Evolutionary conservation across 2,329 filamentous ascomycete species (phyloP).

Genomic region (Pseudopithomyces maydicus): DNA sequence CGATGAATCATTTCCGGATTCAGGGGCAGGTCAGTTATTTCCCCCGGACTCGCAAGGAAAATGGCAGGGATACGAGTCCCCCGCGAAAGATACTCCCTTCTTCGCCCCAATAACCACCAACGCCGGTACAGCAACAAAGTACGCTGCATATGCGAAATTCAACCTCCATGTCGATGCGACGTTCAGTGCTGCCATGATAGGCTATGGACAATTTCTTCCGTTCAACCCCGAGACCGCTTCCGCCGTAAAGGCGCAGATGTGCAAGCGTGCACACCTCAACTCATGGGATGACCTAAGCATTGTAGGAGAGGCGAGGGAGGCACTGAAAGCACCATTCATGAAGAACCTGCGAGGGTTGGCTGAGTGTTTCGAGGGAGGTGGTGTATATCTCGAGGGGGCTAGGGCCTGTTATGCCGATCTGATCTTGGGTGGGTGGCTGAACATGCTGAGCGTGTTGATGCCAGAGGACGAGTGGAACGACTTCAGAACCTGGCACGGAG

Average conservation of each 20-base stretch:
- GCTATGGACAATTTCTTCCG: constrained; percentile 52
- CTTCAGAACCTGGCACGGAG: constrained; percentile 55
- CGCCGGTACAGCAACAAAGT: constrained; percentile 41
- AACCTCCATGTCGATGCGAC: constrained; percentile 61
- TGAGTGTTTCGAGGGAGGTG: constrained; percentile 46
- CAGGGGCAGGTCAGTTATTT: constrained; percentile 55
- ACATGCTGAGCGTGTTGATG: constrained; percentile 51
- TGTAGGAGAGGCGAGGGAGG: constrained; percentile 46
- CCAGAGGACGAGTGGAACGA: constrained; percentile 55
- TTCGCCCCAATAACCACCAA: constrained; percentile 42
- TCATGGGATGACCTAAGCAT: constrained; percentile 52
- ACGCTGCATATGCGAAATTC: constrained; percentile 48
- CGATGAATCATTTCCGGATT: constrained; percentile 56
- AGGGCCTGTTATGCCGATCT: constrained; percentile 60
- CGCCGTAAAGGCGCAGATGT: constrained; percentile 53
- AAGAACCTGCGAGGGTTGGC: constrained; percentile 50
- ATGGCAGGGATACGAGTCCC: constrained; percentile 49
- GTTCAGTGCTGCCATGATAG: constrained; percentile 54
- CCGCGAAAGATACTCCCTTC: constrained; percentile 27
- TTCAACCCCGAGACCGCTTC: constrained; percentile 58
- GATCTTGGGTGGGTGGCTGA: constrained; percentile 63
- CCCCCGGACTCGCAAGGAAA: constrained; percentile 40
- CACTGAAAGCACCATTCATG: constrained; percentile 49
- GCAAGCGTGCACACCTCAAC: constrained; percentile 50
- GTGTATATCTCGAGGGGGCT: constrained; percentile 57